Percentiles rank a stretch among this genome's conserved stretches.
Conservation (phyloP, 805 yeast species). For the Metschnikowia borealis region DNA sequence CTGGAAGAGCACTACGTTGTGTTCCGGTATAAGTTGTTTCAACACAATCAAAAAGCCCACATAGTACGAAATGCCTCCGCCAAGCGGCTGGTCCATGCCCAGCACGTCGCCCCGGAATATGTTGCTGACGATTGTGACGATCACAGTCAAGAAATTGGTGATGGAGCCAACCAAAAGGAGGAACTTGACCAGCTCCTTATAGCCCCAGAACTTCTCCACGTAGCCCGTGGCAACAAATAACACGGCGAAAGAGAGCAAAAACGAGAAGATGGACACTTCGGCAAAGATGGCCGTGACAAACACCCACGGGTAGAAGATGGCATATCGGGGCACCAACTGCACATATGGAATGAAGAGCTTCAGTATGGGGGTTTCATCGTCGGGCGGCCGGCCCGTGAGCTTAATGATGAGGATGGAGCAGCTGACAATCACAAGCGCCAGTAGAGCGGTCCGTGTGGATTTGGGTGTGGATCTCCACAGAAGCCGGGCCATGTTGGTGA, state of each 20-base stretch:
- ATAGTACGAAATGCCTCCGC: conserved; percentile 49
- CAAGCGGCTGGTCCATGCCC: conserved; percentile 43
- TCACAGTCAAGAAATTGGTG: conserved; percentile 52
- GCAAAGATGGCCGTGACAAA: conserved; percentile 60
- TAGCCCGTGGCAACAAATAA: conserved; percentile 42
- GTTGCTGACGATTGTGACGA: conserved; percentile 38
- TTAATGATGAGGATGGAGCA: conserved; percentile 40
- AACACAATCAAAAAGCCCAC: conserved; percentile 55
- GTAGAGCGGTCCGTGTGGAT: conserved; percentile 45
- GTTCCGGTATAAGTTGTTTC: conserved; percentile 58
- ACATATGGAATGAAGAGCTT: conserved; percentile 51
- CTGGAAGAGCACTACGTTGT: conserved; percentile 46
- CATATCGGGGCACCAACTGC: conserved; percentile 60
- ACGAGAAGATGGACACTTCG: conserved; percentile 49
- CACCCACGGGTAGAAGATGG: conserved; percentile 62
- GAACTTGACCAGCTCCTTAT: conserved; percentile 46
- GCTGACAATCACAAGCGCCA: conserved; percentile 38
- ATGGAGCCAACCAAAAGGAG: conserved; percentile 50
- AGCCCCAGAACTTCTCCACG: conserved; percentile 51
- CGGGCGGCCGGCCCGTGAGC: conserved; percentile 12
- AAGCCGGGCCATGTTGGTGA: conserved; percentile 10
- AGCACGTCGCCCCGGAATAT: conserved; percentile 31
- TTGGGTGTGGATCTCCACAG: conserved; percentile 32
- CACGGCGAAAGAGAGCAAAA: conserved; percentile 35
- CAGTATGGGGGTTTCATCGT: conserved; percentile 19